Evolutionary conservation across 306 rosid species (phyloP).

Genomic region (Datisca glomerata): DNA sequence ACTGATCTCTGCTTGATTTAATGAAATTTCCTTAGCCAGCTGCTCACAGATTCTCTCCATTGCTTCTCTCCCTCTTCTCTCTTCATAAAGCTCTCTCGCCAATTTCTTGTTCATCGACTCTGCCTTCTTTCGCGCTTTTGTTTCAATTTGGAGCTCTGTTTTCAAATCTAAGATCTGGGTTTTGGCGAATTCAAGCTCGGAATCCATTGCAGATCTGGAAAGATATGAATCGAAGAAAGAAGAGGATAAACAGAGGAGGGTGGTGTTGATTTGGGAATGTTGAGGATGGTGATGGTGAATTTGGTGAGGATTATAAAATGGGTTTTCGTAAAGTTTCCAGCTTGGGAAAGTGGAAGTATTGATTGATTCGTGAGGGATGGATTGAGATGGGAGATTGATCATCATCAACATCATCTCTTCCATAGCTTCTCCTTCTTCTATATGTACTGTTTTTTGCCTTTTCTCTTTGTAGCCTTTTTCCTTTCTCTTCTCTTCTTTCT

Average conservation of each 20-base stretch:
- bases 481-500: slow-evolving; percentile 10
- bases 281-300: slow-evolving; percentile 8
- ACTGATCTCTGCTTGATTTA: slow-evolving; percentile 17
- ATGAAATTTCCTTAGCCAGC: slow-evolving; percentile 26
- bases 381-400: slow-evolving; percentile 14
- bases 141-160: slow-evolving; percentile 30
- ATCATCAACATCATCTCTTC: slow-evolving; percentile 27
- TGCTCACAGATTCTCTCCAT: slow-evolving; percentile 30
- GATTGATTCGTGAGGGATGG: slow-evolving; percentile 13
- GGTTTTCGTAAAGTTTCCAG: slow-evolving; percentile 55
- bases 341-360: slow-evolving; percentile 26
- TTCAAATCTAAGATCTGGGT: slow-evolving; percentile 28
- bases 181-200: slow-evolving; percentile 24
- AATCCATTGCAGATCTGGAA: slow-evolving; percentile 22
- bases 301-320: slow-evolving; percentile 29
- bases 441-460: too few species aligned
- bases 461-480: too few species aligned
- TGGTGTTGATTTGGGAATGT: background rate
- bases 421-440: slow-evolving; percentile 13
- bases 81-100: slow-evolving; percentile 22
- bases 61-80: slow-evolving; percentile 30
- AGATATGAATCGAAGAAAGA: slow-evolving; percentile 24
- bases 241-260: slow-evolving; percentile 16
- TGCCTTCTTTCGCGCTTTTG: slow-evolving; percentile 27
- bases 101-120: slow-evolving; percentile 27